Base-by-base conservation (phyloP, 192 early-diverging fungal species). In the Backusella sp. region DNA sequence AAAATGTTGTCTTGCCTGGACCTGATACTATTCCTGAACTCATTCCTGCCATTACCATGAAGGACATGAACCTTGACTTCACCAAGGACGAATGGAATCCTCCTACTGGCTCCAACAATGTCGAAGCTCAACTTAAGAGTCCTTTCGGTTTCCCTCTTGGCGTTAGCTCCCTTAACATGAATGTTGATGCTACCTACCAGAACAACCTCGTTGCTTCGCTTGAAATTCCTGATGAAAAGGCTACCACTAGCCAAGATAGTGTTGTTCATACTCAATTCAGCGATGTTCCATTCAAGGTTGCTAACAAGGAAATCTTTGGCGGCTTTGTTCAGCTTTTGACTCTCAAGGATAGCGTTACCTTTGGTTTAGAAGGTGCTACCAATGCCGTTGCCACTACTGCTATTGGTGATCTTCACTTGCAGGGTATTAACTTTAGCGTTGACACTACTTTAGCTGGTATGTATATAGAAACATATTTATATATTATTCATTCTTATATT, bases 31-130 rank as follows among this genome's bases (percentile, higher is more conserved):
- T 84, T 32, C 66, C 85, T 42, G 69, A 76, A 11, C 73, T 88
- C 46, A 85, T 84, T 53, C 65, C 76, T 32, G 32, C 74, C 23
- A 76, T 86, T 35, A 69, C 79, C 28, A 73, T 88, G 71, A 80
- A 75, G 35, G 75, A 87, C 6, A 80, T 84, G 77, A 66, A 79
- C 3, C 69, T 87, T 39, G 84, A 89, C 70, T 87, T 89, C 46
- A 85, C 86, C 26, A 76, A 80, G 34, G 79, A 83, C 74, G 76
- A 86, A 15, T 89, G 82, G 75, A 72, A 76, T 11, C 88, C 88
- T 11, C 52, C 73, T 37, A 73, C 82, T 9, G 78, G 83, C 1
- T 87, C 88, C 21, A 84, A 42, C 77, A 73, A 73, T 28, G 77
- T 84, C 17, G 78, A 80, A 26, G 81, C 79, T 37, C 75, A 79